Evolutionary conservation across 1,284 basidiomycete species (phyloP).

Genomic region (Ceratobasidium sp.): DNA sequence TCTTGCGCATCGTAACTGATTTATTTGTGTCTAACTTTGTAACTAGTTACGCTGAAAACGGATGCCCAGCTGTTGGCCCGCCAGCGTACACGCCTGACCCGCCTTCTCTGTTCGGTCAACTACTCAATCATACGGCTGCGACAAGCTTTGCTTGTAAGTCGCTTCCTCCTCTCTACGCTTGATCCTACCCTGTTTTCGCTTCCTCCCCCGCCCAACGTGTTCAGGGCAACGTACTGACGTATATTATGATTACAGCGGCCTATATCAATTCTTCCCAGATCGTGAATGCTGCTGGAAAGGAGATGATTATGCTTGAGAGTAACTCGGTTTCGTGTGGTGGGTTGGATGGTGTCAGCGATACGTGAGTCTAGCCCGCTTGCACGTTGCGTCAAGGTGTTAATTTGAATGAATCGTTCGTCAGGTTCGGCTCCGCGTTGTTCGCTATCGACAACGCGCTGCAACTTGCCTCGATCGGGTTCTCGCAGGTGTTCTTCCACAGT

Average conservation of each 20-base stretch:
- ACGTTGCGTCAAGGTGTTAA: background rate
- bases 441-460: slow-evolving; percentile 70
- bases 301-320: slow-evolving; percentile 59
- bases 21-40: background rate
- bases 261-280: slow-evolving; percentile 28
- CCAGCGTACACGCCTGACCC: slow-evolving; percentile 5
- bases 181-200: too few relatives aligned
- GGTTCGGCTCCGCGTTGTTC: slow-evolving; percentile 79
- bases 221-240: background rate
- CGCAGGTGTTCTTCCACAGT: slow-evolving; percentile 49
- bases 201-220: too few relatives aligned
- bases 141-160: slow-evolving; percentile 33
- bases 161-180: too few relatives aligned
- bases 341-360: slow-evolving; percentile 56
- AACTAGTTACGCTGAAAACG: slow-evolving; percentile 29
- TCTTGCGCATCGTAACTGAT: background rate
- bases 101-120: slow-evolving; percentile 16
- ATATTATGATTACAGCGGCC: background rate
- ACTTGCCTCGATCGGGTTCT: slow-evolving; percentile 70
- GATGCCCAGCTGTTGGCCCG: background rate
- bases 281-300: slow-evolving; percentile 51
- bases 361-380: slow-evolving; percentile 1
- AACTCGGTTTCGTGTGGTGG: slow-evolving; percentile 62
- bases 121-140: slow-evolving; percentile 36
- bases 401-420: slow-evolving; percentile 51